Base-by-base conservation (phyloP, 2,329 filamentous ascomycete genomes). In the Epichloe festucae region DNA sequence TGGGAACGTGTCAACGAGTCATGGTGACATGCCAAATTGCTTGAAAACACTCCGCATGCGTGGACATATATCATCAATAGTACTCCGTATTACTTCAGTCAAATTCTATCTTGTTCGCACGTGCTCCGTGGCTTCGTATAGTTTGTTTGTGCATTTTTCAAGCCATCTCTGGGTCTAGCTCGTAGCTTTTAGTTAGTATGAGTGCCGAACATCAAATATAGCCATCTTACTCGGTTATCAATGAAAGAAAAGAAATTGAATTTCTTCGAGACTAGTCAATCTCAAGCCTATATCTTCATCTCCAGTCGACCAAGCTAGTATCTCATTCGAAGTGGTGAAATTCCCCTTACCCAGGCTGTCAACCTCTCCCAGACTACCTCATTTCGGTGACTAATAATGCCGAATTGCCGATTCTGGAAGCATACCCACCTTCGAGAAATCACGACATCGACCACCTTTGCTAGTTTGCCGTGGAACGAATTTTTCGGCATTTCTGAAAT, bases 361-460 rank as follows among this genome's bases (percentile, higher is more conserved):
- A 14, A 21, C 44, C 5, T 21, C 45, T 17, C 41, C 17, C 40
- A 34, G 35, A 15, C 27, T 41, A 23, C 41, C 19, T 48, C 6
- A 12, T 12, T 15, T 17, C 27, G 53, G 54, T 55, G 53, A 51
- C 55, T 49, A 55, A 17, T 17, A 17, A 56, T 55, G 53, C 40
- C 38, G 45, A 39, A n/a, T 38, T 50, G 21, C 31, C 36, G 39
- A n/a, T 46, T 50, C 7, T 41, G 27, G 44, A 38, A 53, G 12
- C 21, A 50, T 50, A 53, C 44, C 51, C 51, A 53, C 51, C 39
- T 44, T 15, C 35, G 14, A 21, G 42, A 52, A 57, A 46, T 54
- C 44, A 49, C 21, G 41, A 52, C 52, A 49, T 48, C 27, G 31
- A 48, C 48, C 44, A 36, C 35, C 36, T n/a, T 38, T 34, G 14